Percentiles rank a stretch among this genome's conserved stretches.
Evolutionary conservation across 2,329 filamentous ascomycete species (phyloP).

Genomic region (Colletotrichum musicola): DNA sequence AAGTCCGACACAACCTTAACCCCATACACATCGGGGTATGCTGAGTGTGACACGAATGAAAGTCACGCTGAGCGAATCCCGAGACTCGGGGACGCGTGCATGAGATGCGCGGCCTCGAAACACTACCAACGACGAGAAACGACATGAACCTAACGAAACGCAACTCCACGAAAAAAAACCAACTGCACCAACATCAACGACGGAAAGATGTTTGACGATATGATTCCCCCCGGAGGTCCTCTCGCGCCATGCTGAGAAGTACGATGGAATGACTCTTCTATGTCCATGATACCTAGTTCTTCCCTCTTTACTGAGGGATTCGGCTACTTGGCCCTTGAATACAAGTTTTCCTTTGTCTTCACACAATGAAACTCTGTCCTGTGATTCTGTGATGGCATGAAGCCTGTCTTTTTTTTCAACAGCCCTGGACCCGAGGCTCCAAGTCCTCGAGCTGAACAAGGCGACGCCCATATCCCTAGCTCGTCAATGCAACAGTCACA

Average conservation of each 20-base stretch:
- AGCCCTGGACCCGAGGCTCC: too few relatives aligned
- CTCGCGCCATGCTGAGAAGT: conserved; percentile 24
- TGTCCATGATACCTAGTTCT: conserved; percentile 31
- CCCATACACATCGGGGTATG: conserved; percentile 23
- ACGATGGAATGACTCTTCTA: conserved; percentile 35
- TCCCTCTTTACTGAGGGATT: conserved; percentile 29
- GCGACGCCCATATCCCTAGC: too few relatives aligned
- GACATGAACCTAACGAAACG: conserved; percentile 23
- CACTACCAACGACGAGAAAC: conserved; percentile 1
- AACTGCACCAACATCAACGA: too few relatives aligned
- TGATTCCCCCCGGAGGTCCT: conserved; percentile 9
- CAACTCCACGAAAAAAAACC: conserved; percentile 9
- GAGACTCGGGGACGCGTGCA: background rate
- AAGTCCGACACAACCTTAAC: conserved; percentile 28
- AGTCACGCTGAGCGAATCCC: conserved; percentile 25
- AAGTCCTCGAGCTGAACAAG: too few relatives aligned
- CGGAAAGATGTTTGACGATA: conserved; percentile 13
- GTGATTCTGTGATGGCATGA: background rate
- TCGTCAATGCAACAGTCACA: too few relatives aligned
- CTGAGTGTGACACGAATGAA: conserved; percentile 10
- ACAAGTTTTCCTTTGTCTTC: conserved; percentile 32
- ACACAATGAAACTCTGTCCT: background rate
- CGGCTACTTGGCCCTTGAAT: conserved; percentile 35
- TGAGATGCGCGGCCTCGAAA: background rate
- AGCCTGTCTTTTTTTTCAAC: too few relatives aligned